Evolutionary conservation across 2,329 filamentous ascomycete genomes (phyloP), one percentile per base, ranked within the genome.

Genomic region (Thermothelomyces thermophilus): DNA sequence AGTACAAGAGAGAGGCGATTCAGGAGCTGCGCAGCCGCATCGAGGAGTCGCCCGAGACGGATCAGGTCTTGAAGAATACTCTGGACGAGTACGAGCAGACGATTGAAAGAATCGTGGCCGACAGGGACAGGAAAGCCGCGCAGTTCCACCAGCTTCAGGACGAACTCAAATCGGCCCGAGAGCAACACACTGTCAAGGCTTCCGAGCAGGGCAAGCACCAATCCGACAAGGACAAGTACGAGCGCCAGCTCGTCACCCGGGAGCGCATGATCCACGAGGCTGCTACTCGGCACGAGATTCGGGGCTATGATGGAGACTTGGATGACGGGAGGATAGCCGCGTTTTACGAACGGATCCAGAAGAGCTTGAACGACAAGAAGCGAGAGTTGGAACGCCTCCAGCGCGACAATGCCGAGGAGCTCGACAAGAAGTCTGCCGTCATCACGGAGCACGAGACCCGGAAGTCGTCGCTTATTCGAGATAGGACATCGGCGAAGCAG

Each of bases 221-320:
- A 66, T 91, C 90, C 2, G 85, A 95, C 63, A 90, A 91, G 69
- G 84, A 87, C 54, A 87, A 86, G 60, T 88, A 93, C 63, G 88
- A 96, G 63, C 80, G 85, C 3, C 87, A 96, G 57, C 65, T 95
- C 3, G 73, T 80, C 58, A 73, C 79, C 39, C 85, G 91, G 34
- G 76, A 84, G 60, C 75, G 78, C 9, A 77, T 95, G 65, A 82
- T 96, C 48, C 88, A 83, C 56, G 83, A 90, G 50, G 82, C 87
- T 33, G 89, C 91, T 14, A 76, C 80, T 40, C 75, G 75, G 22
- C 87, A 95, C 66, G 83, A 80, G 51, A 87, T 98, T 55, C 84
- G 88, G 30, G 90, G 90, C 0, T 95, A 86, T 62, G 89, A 95
- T 55, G 80, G 84, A 17, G 82, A 90, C 11, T 70, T 95, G 39